These are phyloP conservation scores for Porogramme epimiltina DNA, from an alignment of 1,284 basidiomycete genomes.

Conservation along the genomic window DNA sequence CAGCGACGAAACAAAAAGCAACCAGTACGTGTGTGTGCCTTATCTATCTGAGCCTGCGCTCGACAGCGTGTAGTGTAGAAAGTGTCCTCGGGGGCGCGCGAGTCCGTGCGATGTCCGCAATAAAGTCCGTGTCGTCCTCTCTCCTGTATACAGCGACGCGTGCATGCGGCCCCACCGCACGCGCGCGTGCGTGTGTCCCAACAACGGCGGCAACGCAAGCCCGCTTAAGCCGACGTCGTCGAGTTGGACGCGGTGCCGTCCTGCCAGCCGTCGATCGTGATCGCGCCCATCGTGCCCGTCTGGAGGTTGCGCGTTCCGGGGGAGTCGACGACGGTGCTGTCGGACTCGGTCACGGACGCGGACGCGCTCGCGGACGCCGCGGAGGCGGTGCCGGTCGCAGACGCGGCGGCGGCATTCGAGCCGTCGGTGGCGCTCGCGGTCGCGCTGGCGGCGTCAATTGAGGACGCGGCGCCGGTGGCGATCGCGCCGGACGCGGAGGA, in stretches of 20 bases:
- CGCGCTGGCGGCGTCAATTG: not conserved
- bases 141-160: too few species aligned
- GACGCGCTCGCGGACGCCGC: conserved; percentile 9
- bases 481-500: conserved; percentile 9
- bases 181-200: not conserved
- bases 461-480: conserved; percentile 9
- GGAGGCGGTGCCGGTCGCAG: not conserved
- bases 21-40: conserved; percentile 12
- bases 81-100: not conserved
- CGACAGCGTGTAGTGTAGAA: not conserved
- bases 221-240: not conserved
- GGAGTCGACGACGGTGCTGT: conserved; percentile 22
- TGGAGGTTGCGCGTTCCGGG: conserved; percentile 38
- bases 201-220: not conserved
- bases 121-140: too few species aligned
- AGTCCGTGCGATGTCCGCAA: conserved; percentile 2
- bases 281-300: conserved; percentile 44
- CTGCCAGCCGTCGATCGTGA: conserved; percentile 33
- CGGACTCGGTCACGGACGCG: conserved; percentile 13
- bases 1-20: conserved; percentile 5
- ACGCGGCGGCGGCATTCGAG: not conserved
- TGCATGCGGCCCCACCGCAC: too few species aligned
- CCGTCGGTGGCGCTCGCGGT: conserved; percentile 1
- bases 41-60: conserved; percentile 16
- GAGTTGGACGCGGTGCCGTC: conserved; percentile 2